These are phyloP conservation scores for Mycena citricolor DNA, from an alignment of 1,284 basidiomycete species.

Conservation along the genomic window DNA sequence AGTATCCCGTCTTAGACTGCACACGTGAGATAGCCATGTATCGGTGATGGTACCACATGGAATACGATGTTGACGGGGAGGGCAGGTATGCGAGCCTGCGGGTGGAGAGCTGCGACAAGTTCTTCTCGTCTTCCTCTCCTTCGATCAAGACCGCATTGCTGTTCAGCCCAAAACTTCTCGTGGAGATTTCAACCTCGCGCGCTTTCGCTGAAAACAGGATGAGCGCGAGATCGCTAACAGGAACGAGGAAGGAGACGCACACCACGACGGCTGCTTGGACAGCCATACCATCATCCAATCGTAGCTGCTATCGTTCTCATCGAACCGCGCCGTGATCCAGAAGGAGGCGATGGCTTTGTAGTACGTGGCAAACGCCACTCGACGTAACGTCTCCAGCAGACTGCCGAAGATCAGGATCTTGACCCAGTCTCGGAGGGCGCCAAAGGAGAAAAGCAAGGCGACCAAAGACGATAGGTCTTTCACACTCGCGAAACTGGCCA, in stretches of 20 bases:
- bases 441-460: conserved; percentile 15
- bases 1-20: conserved; percentile 25
- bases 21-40: conserved; percentile 38
- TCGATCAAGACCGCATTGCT: conserved; percentile 25
- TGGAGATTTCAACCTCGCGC: conserved; percentile 42
- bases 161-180: conserved; percentile 27
- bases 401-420: conserved; percentile 27
- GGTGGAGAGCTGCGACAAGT: conserved; percentile 11
- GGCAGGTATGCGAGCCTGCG: conserved; percentile 41
- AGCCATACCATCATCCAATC: conserved; percentile 26
- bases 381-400: conserved; percentile 25
- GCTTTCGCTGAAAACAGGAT: conserved; percentile 31
- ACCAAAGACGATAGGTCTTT: conserved; percentile 13
- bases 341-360: conserved; percentile 20
- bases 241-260: conserved; percentile 9
- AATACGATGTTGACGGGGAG: conserved; percentile 35
- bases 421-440: conserved; percentile 26
- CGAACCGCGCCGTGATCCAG: conserved; percentile 25
- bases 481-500: conserved; percentile 1
- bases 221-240: conserved; percentile 3
- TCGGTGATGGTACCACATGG: conserved; percentile 38
- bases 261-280: conserved; percentile 24
- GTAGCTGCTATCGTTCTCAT: conserved; percentile 26
- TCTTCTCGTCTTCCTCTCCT: conserved; percentile 24
- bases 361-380: conserved; percentile 20